Conservation (phyloP, 2,329 filamentous ascomycete genomes). For the Phyllosticta ampelicida region DNA sequence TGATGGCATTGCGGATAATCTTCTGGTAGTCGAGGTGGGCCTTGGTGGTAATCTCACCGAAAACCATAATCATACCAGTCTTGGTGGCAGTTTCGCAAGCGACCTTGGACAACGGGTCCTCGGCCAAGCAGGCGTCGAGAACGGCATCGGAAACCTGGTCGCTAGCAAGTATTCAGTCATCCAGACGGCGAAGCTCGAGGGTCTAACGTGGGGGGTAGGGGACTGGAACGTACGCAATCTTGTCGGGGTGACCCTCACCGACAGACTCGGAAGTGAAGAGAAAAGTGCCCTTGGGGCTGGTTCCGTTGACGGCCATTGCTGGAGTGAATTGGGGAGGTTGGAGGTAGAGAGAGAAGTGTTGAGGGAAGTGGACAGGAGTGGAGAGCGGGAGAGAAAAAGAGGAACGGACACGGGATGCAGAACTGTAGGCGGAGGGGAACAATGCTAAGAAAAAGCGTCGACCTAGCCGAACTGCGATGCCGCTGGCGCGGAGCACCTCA, state of each 20-base stretch:
- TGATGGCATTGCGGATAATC: constrained; percentile 86
- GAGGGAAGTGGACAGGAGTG: constrained; percentile 15
- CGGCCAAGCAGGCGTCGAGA: constrained; percentile 90
- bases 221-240: constrained; percentile 60
- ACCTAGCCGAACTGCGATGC: constrained; percentile 3
- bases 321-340: not conserved
- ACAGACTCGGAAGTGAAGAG: constrained; percentile 44
- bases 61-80: constrained; percentile 95
- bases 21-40: constrained; percentile 95
- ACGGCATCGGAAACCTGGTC: constrained; percentile 98
- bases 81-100: constrained; percentile 99
- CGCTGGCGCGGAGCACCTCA: constrained; percentile 7
- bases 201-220: not conserved
- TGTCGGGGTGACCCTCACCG: constrained; percentile 64
- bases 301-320: constrained; percentile 10
- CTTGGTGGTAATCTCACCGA: constrained; percentile 87
- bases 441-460: constrained; percentile 7
- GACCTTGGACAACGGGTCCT: constrained; percentile 95
- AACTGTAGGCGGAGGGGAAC: constrained; percentile 13
- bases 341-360: constrained; percentile 10
- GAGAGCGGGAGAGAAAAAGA: constrained; percentile 17
- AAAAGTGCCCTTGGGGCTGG: constrained; percentile 24
- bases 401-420: not conserved
- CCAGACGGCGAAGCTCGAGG: not conserved
- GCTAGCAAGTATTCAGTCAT: constrained; percentile 25